Conservation (phyloP, 805 yeast species). For the Ogataea trehalophila region DNA sequence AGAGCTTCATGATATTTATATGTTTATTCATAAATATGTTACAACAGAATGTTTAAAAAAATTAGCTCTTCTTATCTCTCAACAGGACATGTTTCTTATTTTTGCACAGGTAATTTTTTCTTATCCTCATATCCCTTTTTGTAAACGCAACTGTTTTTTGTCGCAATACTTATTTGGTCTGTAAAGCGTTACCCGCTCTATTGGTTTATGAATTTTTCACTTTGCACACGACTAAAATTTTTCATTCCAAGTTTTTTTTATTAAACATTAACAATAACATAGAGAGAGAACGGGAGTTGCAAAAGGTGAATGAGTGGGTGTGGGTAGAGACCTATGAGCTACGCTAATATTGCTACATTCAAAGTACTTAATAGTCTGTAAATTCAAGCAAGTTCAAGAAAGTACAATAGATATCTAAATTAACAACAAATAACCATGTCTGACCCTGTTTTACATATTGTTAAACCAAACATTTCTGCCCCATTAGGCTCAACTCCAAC, state of each 20-base stretch:
- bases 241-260: neutral
- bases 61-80: too few relatives aligned
- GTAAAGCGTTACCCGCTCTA: too few relatives aligned
- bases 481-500: conserved; percentile 30
- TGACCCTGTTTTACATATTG: conserved; percentile 31
- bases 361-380: neutral
- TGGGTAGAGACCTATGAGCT: too few relatives aligned
- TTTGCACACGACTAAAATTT: neutral
- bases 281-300: neutral
- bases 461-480: conserved; percentile 42
- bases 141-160: neutral
- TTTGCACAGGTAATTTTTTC: too few relatives aligned
- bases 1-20: too few relatives aligned
- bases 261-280: neutral
- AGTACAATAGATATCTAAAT: neutral
- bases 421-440: conserved; percentile 9
- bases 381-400: neutral
- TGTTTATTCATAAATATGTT: too few relatives aligned
- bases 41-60: too few relatives aligned
- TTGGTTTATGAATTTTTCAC: neutral
- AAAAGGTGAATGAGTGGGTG: neutral
- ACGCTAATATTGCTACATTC: too few relatives aligned
- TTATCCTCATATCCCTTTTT: too few relatives aligned
- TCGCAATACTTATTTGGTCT: too few relatives aligned
- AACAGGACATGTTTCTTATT: too few relatives aligned